Conservation (phyloP, 2,329 filamentous ascomycete species). For the Colletotrichum lupini region DNA sequence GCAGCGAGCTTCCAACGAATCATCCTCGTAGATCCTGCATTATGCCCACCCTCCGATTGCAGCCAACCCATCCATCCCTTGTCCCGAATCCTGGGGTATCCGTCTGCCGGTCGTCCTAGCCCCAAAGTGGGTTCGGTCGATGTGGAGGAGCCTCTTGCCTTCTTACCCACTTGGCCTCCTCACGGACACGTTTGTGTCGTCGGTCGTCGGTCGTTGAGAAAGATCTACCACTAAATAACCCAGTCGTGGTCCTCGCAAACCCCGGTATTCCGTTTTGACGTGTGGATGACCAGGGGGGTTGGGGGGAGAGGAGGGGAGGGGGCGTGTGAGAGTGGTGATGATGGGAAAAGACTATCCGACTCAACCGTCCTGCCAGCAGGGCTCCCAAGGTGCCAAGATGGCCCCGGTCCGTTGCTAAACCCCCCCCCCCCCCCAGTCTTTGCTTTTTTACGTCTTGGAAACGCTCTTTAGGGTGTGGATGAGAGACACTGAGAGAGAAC, state of each 20-base stretch:
- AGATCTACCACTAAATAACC: background rate
- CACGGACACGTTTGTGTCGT: background rate
- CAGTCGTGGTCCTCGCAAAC: background rate
- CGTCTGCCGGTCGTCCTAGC: constrained; percentile 9
- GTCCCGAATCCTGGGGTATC: constrained; percentile 6
- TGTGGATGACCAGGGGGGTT: background rate
- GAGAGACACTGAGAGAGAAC: too few species aligned
- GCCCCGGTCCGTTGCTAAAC: background rate
- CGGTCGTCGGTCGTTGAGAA: background rate
- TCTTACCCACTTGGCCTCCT: background rate
- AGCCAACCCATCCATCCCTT: constrained; percentile 22
- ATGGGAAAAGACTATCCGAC: background rate
- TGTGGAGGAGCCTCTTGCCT: background rate
- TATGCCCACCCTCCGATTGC: background rate
- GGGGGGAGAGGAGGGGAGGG: too few species aligned
- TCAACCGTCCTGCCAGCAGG: constrained; percentile 4
- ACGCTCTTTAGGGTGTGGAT: background rate
- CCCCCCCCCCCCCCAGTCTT: constrained; percentile 16
- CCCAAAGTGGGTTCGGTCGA: background rate
- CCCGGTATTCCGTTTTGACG: background rate
- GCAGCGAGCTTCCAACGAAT: constrained; percentile 1
- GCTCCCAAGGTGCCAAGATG: constrained; percentile 21
- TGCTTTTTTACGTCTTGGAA: background rate
- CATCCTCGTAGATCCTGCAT: constrained; percentile 12
- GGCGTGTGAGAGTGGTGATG: background rate